Conservation (phyloP, 768 basidiomycete genomes). For the Russula brevipes region DNA sequence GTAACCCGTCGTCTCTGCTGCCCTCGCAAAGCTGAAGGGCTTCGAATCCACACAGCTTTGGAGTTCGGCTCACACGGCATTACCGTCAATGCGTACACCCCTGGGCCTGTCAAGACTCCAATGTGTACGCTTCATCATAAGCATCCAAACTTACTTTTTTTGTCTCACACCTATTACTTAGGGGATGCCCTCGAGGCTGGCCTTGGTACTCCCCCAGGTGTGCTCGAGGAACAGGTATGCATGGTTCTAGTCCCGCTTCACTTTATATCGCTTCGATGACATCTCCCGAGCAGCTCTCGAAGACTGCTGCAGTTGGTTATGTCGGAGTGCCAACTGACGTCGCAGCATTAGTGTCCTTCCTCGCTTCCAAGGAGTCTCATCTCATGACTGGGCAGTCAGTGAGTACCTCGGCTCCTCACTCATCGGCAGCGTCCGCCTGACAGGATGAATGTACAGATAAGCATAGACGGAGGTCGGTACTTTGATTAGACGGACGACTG, state of each 20-base stretch:
- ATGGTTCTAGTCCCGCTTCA: not conserved
- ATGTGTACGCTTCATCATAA: conserved; percentile 17
- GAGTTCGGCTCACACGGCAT: conserved; percentile 25
- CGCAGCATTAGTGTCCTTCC: conserved; percentile 32
- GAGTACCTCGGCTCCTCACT: not conserved
- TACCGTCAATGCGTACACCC: conserved; percentile 28
- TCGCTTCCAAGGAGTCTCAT: conserved; percentile 31
- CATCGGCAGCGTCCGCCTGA: not conserved
- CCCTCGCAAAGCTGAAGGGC: not conserved
- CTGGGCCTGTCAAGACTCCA: conserved; percentile 23
- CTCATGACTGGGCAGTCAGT: conserved; percentile 31
- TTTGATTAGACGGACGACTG: conserved; percentile 8
- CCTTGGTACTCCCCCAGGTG: conserved; percentile 9
- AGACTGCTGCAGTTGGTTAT: conserved; percentile 24
- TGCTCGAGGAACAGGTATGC: conserved; percentile 18
- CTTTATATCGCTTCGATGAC: not conserved
- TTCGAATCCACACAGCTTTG: conserved; percentile 16
- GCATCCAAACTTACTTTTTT: not conserved
- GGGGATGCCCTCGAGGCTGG: conserved; percentile 16
- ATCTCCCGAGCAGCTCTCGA: conserved; percentile 8
- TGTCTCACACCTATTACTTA: not conserved
- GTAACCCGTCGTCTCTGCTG: not conserved
- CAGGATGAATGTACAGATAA: conserved; percentile 8
- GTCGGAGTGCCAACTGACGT: conserved; percentile 29
- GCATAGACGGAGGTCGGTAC: conserved; percentile 21